These are phyloP conservation scores for Eimeria tenella DNA, from an alignment of 169 alveolate species.

Conservation along the genomic window DNA sequence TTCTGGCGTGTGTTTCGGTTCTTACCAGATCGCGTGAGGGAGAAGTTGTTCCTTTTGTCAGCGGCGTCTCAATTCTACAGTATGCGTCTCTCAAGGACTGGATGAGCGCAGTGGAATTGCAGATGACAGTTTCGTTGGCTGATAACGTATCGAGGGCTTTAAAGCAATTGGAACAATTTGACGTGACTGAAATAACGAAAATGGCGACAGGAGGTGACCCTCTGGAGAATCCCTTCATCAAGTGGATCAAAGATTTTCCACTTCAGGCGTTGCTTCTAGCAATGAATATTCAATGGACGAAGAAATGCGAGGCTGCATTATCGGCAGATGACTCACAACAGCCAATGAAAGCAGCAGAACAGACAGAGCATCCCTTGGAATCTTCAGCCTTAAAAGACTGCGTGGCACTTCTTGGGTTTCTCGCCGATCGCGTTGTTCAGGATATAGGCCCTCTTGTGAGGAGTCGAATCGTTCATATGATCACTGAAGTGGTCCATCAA, in stretches of 20 bases:
- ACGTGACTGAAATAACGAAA: conserved; percentile 31
- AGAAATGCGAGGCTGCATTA: conserved; percentile 87
- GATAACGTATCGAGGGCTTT: conserved; percentile 88
- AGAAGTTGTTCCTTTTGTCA: conserved; percentile 88
- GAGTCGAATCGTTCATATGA: conserved; percentile 94
- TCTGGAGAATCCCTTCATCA: conserved; percentile 57
- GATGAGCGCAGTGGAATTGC: conserved; percentile 91
- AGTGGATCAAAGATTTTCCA: conserved; percentile 88
- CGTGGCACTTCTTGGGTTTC: conserved; percentile 85
- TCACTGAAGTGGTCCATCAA: conserved; percentile 97
- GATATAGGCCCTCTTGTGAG: conserved; percentile 92
- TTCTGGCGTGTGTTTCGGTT: neutral
- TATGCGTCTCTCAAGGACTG: conserved; percentile 93
- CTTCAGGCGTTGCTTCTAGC: conserved; percentile 92
- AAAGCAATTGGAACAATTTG: conserved; percentile 75
- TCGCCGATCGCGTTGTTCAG: conserved; percentile 94
- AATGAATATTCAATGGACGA: conserved; percentile 92
- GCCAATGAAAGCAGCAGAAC: neutral
- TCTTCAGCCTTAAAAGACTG: conserved; percentile 78
- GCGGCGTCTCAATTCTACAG: conserved; percentile 87
- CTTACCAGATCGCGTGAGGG: conserved; percentile 76
- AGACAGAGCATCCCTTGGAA: conserved; percentile 51
- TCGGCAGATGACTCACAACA: conserved; percentile 1
- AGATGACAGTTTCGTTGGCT: conserved; percentile 90
- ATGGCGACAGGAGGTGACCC: conserved; percentile 15